A percentile compares a stretch with the other conserved stretches of the same genome.
Evolutionary conservation across 495 filamentous ascomycete species (phyloP).

Genomic region (Penicillium paxilli): DNA sequence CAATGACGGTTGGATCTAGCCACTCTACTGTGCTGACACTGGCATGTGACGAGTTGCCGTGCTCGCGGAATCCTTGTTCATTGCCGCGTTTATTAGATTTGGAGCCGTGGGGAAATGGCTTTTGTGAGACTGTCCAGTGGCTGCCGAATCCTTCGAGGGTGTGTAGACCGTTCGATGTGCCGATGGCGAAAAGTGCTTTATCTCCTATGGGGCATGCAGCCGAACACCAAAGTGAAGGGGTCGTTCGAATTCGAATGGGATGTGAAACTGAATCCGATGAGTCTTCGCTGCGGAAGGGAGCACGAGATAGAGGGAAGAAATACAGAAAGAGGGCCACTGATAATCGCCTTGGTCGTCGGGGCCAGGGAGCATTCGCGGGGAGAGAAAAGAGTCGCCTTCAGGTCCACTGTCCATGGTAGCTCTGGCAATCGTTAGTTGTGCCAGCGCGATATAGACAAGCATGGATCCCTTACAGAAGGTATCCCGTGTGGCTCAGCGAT

Average conservation of each 20-base stretch:
- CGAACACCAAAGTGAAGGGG: conserved; percentile 38
- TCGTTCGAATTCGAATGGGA: conserved; percentile 29
- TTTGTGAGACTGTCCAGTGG: conserved; percentile 35
- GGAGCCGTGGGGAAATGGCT: conserved; percentile 27
- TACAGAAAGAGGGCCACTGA: conserved; percentile 32
- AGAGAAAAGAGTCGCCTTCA: conserved; percentile 36
- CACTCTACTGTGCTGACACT: conserved; percentile 41
- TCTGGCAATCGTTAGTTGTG: conserved; percentile 23
- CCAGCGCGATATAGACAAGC: background rate
- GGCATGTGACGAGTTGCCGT: conserved; percentile 29
- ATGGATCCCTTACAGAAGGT: conserved; percentile 31
- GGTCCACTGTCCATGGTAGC: conserved; percentile 43
- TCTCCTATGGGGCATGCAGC: conserved; percentile 31
- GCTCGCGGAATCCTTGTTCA: conserved; percentile 17
- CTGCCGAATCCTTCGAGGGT: conserved; percentile 31
- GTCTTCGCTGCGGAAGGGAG: background rate
- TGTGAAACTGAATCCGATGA: conserved; percentile 24
- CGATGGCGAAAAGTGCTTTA: conserved; percentile 39
- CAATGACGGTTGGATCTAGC: conserved; percentile 38
- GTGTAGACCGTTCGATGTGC: conserved; percentile 42
- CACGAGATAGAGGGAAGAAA: background rate
- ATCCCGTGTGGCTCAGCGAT: conserved; percentile 40
- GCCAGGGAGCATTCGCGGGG: conserved; percentile 34
- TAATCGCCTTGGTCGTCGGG: conserved; percentile 37
- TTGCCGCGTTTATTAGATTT: background rate